phyloP scores from a whole-genome alignment of 2,329 filamentous ascomycete genomes.

The Ophiostoma sp. region DNA sequence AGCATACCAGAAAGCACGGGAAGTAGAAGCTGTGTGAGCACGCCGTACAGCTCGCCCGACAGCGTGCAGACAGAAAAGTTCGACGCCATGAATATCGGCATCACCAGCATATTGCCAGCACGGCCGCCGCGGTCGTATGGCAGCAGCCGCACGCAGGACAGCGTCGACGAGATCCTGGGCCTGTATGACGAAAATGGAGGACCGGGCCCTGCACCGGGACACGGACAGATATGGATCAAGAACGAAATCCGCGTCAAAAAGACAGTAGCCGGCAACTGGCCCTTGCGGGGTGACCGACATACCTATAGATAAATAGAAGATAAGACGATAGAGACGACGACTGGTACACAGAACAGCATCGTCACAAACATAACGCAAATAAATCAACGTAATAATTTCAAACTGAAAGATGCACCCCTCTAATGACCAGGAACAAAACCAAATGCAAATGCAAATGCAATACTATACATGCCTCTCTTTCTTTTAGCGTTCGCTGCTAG shows the following conservation, averaged over 20 bases:
- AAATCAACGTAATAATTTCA: not conserved
- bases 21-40: not conserved
- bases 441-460: not conserved
- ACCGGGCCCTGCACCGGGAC: not conserved
- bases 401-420: not conserved
- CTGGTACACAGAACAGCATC: not conserved
- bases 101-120: not conserved
- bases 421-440: not conserved
- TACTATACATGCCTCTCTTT: not conserved
- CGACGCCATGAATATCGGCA: conserved; percentile 36
- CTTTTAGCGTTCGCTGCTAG: not conserved
- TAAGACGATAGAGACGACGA: not conserved
- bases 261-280: conserved; percentile 27
- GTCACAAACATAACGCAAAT: not conserved
- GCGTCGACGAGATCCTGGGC: conserved; percentile 33
- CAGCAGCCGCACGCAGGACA: conserved; percentile 28
- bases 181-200: conserved; percentile 28
- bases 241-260: conserved; percentile 30
- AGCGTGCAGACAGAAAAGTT: conserved; percentile 17
- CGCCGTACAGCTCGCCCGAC: conserved; percentile 8
- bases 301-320: not conserved
- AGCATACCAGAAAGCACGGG: not conserved
- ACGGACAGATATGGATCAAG: conserved; percentile 21
- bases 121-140: conserved; percentile 16
- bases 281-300: not conserved